Base-by-base conservation (phyloP, 768 basidiomycete species). In the Gelatoporia subvermispora region DNA sequence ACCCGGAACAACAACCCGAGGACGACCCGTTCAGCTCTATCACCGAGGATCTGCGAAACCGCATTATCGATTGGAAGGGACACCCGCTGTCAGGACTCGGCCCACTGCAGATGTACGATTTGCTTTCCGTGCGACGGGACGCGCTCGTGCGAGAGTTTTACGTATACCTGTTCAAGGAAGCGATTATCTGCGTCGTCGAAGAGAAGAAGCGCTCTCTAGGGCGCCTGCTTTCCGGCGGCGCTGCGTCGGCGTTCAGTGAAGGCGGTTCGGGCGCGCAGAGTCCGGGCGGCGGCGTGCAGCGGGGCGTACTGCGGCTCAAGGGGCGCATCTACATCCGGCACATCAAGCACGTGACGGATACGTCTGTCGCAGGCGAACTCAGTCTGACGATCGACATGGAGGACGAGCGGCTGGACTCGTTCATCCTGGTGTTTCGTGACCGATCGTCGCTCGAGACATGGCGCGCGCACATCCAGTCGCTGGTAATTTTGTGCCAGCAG, bases 301-400 rank as follows among this genome's bases (percentile, higher is more conserved):
- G 52, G 22, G 63, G 63, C 16, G 88, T 91, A 16, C 76, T 99
- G 23, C 81, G 92, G 10, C 79, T 98, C 35, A 97, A 96, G 62
- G 96, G 96, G 0, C 77, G 94, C 41, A 96, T 99, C 55, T 98
- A 94, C 68, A 86, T 98, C 34, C 81, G 89, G 21, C 95, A 98
- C 67, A 93, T 99, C 68, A 85, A 86, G 57, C 83, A 85, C 46
- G 87, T 99, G 45, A 84, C 84, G 23, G 87, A 93, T 50, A 84
- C 84, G 28, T 85, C 85, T 2, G 74, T 81, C 8, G 77, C 77
- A 17, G 84, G 84, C 28, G 94, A 95, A 65, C 77, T 96, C 71
- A 94, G 91, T 62, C 75, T 98, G 53, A 96, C 95, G 4, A 95
- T 99, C 60, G 87, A 92, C 59, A 97, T 99, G 93, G 91, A 93